Conservation (phyloP, 306 rosid species). For the Arachis stenosperma region DNA sequence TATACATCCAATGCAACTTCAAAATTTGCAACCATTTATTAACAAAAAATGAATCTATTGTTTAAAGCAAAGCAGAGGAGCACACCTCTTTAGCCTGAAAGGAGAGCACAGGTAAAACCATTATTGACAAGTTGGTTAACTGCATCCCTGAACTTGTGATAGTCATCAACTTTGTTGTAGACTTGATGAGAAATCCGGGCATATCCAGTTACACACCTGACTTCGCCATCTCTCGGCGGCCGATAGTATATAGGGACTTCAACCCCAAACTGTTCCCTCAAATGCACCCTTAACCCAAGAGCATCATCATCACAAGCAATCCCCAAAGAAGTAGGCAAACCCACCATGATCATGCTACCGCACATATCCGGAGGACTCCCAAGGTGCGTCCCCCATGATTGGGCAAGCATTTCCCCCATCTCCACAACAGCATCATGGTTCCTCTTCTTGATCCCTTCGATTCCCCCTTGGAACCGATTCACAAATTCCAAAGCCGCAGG, state of each 20-base stretch:
- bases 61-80: conserved; percentile 26
- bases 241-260: conserved; percentile 86
- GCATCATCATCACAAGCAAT: conserved; percentile 69
- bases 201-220: conserved; percentile 69
- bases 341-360: conserved; percentile 91
- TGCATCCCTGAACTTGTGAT: conserved; percentile 78
- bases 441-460: conserved; percentile 88
- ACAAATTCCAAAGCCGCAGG: conserved; percentile 74
- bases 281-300: conserved; percentile 59
- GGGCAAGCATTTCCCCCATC: conserved; percentile 85
- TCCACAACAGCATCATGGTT: conserved; percentile 82
- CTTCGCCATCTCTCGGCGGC: conserved; percentile 64
- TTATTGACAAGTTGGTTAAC: conserved; percentile 65
- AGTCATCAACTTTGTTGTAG: conserved; percentile 80
- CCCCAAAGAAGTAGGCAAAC: conserved; percentile 78
- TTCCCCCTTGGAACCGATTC: conserved; percentile 82
- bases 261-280: conserved; percentile 76
- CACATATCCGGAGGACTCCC: conserved; percentile 90
- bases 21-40: conserved; percentile 21
- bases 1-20: conserved; percentile 23
- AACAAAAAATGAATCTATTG: conserved; percentile 1
- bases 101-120: conserved; percentile 68
- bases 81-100: conserved; percentile 66
- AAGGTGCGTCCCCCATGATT: conserved; percentile 83
- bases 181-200: conserved; percentile 92